Percentiles rank a stretch among this genome's conserved stretches.
Evolutionary conservation across 495 filamentous ascomycete species (phyloP).

Genomic region (Hypoxylon subgilvum): DNA sequence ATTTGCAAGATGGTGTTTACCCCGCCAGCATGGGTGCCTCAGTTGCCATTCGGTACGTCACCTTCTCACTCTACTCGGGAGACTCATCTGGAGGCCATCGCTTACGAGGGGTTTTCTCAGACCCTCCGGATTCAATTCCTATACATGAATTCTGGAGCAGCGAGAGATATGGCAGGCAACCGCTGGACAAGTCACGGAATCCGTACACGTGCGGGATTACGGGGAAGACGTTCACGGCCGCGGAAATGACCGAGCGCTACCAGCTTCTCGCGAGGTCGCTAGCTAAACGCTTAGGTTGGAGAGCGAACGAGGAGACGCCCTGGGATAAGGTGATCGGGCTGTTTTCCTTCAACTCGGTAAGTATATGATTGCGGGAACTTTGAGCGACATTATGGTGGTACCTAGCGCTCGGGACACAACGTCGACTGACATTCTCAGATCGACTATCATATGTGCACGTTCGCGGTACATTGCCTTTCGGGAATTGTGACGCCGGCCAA

Average conservation of each 20-base stretch:
- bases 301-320: slow-evolving; percentile 73
- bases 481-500: slow-evolving; percentile 83
- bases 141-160: slow-evolving; percentile 80
- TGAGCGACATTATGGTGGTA: not conserved
- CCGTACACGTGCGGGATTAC: slow-evolving; percentile 84
- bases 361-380: not conserved
- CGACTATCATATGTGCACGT: slow-evolving; percentile 76
- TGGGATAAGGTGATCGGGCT: slow-evolving; percentile 86
- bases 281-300: slow-evolving; percentile 75
- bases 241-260: slow-evolving; percentile 70
- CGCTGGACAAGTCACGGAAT: slow-evolving; percentile 67
- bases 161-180: slow-evolving; percentile 71
- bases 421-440: slow-evolving; percentile 60
- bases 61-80: slow-evolving; percentile 1
- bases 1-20: slow-evolving; percentile 75
- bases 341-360: slow-evolving; percentile 81
- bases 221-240: slow-evolving; percentile 70
- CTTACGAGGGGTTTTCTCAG: slow-evolving; percentile 38
- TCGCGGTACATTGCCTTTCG: slow-evolving; percentile 76
- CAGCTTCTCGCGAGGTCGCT: slow-evolving; percentile 74
- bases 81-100: not conserved
- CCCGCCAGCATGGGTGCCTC: slow-evolving; percentile 70
- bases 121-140: slow-evolving; percentile 76
- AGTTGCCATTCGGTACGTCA: slow-evolving; percentile 63
- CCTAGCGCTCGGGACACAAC: not conserved